Evolutionary conservation across 768 basidiomycete species (phyloP).

Genomic region (Fomitopsis serialis): DNA sequence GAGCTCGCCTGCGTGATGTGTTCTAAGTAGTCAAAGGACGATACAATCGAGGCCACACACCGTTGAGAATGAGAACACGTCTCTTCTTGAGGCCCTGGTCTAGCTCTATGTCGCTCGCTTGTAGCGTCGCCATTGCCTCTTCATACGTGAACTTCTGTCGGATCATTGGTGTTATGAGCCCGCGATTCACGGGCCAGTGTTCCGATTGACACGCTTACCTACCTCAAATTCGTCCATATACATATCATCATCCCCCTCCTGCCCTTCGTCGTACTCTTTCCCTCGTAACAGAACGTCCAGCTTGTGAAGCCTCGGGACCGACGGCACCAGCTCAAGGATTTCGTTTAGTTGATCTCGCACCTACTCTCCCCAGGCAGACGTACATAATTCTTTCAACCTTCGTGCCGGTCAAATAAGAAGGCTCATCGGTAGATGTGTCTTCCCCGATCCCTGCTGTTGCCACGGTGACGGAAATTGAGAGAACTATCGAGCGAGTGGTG

Average conservation of each 20-base stretch:
- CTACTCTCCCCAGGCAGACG: no score
- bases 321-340: conserved; percentile 74
- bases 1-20: conserved; percentile 47
- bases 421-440: neutral
- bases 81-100: conserved; percentile 55
- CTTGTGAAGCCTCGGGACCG: conserved; percentile 73
- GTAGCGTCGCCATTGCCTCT: conserved; percentile 58
- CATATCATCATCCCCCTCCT: conserved; percentile 39
- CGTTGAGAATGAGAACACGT: conserved; percentile 69
- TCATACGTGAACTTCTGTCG: conserved; percentile 46
- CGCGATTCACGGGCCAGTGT: no score
- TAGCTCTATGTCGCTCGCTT: conserved; percentile 80
- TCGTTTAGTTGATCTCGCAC: conserved; percentile 77
- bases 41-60: conserved; percentile 28
- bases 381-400: no score
- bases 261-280: conserved; percentile 64
- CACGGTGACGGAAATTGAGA: conserved; percentile 86
- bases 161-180: no score
- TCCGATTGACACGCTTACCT: neutral
- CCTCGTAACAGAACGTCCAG: conserved; percentile 57
- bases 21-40: neutral
- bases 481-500: conserved; percentile 72
- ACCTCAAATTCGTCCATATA: conserved; percentile 13
- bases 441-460: conserved; percentile 43
- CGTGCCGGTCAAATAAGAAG: conserved; percentile 29